Base-by-base conservation (phyloP, 2,329 filamentous ascomycete species). In the Colletotrichum tamarilloi region DNA sequence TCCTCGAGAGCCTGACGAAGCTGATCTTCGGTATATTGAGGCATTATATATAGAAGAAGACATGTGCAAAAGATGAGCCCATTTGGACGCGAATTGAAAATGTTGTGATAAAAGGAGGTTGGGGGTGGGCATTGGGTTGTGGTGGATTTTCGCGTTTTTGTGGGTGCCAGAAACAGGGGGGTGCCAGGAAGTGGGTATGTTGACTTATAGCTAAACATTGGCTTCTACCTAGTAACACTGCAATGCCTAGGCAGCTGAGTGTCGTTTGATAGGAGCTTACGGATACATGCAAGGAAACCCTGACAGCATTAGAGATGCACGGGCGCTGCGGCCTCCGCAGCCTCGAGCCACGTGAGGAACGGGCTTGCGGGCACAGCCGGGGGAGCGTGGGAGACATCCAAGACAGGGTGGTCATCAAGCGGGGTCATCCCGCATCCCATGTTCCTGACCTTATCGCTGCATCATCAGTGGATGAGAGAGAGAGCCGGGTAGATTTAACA, bases 331-430 rank as follows among this genome's bases (percentile, higher is more conserved):
- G 42, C n/a, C 49, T 68, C 52, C 57, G 57, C 65, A 58, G 42
- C 42, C 5, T 26, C 4, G 16, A 24, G 32, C 56, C 28, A 30
- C 58, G 42, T 26, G 57, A 24, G 38, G 35, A 58, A 53, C 53
- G 58, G 32, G 11, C 32, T 35, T 35, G 32, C 32, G 32, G 49
- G 30, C 65, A 63, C 24, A 68, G 58, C 69, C 65, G 58, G 65
- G 42, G n/a, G 49, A 42, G 38, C 19, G 42, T 49, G 42, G 42
- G 56, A 30, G 57, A 68, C 28, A 68, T 52, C 69, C 64, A 59
- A 58, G 58, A 11, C 49, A 42, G 30, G 65, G 69, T 72, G 53
- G 70, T 70, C 70, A 73, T 65, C 70, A 42, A 70, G 70, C 67
- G 70, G 70, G 70, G 70, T 70, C 60, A 66, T 70, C 67, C 66